phyloP scores from a whole-genome alignment of 257 asterid species.

The Rehmannia glutinosa region DNA sequence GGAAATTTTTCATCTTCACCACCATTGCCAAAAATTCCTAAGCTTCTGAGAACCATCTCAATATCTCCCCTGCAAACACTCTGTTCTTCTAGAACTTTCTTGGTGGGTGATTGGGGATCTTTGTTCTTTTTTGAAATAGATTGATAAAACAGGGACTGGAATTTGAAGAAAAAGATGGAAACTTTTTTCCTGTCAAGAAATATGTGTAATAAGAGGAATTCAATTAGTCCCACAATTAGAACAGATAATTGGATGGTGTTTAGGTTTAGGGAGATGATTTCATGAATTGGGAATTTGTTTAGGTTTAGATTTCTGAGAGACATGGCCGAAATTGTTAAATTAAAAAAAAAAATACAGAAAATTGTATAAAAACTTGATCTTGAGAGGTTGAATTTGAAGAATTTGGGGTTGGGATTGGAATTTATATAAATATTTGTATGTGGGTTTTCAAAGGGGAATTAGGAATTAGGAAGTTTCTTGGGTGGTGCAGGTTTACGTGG shows the following conservation, averaged over 20 bases:
- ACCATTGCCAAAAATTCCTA: constrained; percentile 34
- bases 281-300: constrained; percentile 25
- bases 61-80: constrained; percentile 35
- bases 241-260: constrained; percentile 22
- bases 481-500: too few species aligned
- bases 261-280: constrained; percentile 18
- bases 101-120: neutral
- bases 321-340: too few species aligned
- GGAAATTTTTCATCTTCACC: constrained; percentile 22
- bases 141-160: neutral
- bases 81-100: neutral
- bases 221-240: constrained; percentile 28
- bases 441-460: too few species aligned
- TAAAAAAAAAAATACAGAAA: too few species aligned
- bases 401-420: too few species aligned
- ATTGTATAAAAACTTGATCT: too few species aligned
- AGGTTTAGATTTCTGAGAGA: constrained; percentile 18
- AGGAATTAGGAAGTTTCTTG: too few species aligned
- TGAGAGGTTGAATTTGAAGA: too few species aligned
- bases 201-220: constrained; percentile 25
- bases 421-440: too few species aligned
- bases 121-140: neutral
- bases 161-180: constrained; percentile 15
- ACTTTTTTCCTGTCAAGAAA: constrained; percentile 27
- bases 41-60: constrained; percentile 41